Evolutionary conservation across 345 rosid genomes (phyloP).

Genomic region (Murraya paniculata): DNA sequence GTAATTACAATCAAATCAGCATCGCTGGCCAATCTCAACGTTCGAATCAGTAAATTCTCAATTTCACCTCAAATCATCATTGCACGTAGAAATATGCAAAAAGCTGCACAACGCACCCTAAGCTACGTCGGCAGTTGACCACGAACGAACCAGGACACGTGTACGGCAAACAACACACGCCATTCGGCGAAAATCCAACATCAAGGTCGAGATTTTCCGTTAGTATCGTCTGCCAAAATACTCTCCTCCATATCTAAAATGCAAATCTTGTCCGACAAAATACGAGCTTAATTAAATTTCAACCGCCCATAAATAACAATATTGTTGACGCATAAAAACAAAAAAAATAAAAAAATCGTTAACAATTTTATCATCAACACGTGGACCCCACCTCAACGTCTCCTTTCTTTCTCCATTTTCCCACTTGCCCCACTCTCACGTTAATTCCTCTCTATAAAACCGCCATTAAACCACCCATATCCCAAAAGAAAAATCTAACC

Average conservation of each 20-base stretch:
- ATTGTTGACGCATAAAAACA: too few relatives aligned
- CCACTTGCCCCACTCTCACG: constrained; percentile 25
- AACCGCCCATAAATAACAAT: too few relatives aligned
- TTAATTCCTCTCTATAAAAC: constrained; percentile 17
- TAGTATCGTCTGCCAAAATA: too few relatives aligned
- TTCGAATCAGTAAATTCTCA: neutral
- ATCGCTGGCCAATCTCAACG: neutral
- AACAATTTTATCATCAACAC: constrained; percentile 5
- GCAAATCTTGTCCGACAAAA: neutral
- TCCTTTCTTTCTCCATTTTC: neutral
- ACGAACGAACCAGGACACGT: neutral
- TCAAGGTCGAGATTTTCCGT: too few relatives aligned
- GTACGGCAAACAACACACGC: neutral
- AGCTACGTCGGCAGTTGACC: neutral
- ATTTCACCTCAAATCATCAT: neutral
- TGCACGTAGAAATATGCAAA: neutral
- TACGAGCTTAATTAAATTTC: neutral
- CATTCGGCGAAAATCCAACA: neutral
- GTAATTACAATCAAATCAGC: neutral
- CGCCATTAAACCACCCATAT: neutral
- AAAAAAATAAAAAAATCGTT: too few relatives aligned
- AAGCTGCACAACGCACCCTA: neutral
- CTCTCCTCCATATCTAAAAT: too few relatives aligned
- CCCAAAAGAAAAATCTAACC: neutral
- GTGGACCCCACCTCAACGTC: constrained; percentile 30